phyloP scores from a whole-genome alignment of 371 early-diverging fungal genomes.

The Actinomucor elegans region DNA sequence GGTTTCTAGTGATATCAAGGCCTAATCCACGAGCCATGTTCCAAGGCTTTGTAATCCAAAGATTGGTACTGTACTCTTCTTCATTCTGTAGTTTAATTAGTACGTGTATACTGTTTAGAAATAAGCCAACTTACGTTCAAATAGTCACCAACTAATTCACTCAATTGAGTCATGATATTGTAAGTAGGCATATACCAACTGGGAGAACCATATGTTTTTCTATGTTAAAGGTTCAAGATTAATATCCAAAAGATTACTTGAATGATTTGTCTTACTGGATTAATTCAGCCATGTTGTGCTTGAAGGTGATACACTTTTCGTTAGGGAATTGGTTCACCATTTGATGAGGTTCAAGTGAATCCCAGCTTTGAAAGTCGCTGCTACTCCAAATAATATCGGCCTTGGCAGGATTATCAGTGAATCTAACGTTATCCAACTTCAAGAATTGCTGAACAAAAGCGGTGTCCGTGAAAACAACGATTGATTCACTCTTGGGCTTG shows the following conservation, averaged over 20 bases:
- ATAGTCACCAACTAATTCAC: constrained; percentile 54
- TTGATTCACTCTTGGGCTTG: constrained; percentile 4
- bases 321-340: constrained; percentile 54
- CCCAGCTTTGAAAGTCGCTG: constrained; percentile 52
- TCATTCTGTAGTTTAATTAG: constrained; percentile 6
- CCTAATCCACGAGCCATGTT: constrained; percentile 53
- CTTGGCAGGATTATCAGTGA: constrained; percentile 39
- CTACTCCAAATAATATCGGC: constrained; percentile 59
- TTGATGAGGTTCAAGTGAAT: constrained; percentile 46
- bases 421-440: constrained; percentile 45
- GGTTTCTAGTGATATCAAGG: constrained; percentile 41
- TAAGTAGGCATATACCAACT: constrained; percentile 54
- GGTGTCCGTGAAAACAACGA: constrained; percentile 28
- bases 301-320: constrained; percentile 53
- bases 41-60: constrained; percentile 63
- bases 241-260: not conserved
- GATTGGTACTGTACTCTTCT: constrained; percentile 35
- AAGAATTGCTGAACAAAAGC: constrained; percentile 52
- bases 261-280: constrained; percentile 35
- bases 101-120: not conserved
- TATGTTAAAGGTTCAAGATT: not conserved
- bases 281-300: constrained; percentile 50
- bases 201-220: constrained; percentile 48
- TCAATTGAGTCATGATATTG: constrained; percentile 47
- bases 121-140: constrained; percentile 20